Evolutionary conservation across 495 filamentous ascomycete genomes (phyloP).

Genomic region (Darksidea phi): DNA sequence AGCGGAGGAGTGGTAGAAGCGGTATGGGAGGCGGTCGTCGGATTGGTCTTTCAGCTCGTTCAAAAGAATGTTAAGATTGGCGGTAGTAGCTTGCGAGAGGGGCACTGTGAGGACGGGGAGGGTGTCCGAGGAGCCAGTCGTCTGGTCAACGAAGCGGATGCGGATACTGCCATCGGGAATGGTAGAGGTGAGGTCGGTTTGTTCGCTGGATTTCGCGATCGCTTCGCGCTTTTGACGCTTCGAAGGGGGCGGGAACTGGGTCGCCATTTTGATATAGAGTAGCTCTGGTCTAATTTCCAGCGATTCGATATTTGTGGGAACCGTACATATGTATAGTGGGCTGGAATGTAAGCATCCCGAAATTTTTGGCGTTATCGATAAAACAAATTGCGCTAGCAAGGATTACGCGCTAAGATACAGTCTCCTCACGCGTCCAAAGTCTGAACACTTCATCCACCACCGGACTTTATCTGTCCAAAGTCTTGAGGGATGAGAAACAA

Average conservation of each 20-base stretch:
- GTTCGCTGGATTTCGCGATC: slow-evolving; percentile 67
- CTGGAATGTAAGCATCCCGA: neutral
- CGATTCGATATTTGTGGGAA: too few species aligned
- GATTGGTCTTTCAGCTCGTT: slow-evolving; percentile 80
- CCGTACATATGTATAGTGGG: too few species aligned
- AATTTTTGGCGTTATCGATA: slow-evolving; percentile 31
- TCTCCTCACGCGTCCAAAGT: neutral
- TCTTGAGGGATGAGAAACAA: neutral
- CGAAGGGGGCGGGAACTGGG: slow-evolving; percentile 80
- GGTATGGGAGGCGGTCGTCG: slow-evolving; percentile 81
- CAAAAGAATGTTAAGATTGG: slow-evolving; percentile 86
- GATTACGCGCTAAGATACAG: neutral
- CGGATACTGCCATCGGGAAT: slow-evolving; percentile 72
- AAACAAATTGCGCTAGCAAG: slow-evolving; percentile 10
- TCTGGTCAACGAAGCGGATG: slow-evolving; percentile 83
- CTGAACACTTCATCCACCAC: neutral
- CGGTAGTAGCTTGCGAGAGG: slow-evolving; percentile 79
- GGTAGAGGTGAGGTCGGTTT: slow-evolving; percentile 68
- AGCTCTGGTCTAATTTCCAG: too few species aligned
- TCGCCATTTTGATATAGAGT: slow-evolving; percentile 65
- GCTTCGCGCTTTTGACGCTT: slow-evolving; percentile 82
- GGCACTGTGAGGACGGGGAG: slow-evolving; percentile 71
- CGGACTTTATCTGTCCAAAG: neutral
- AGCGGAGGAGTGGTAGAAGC: slow-evolving; percentile 57
- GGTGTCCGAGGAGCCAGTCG: slow-evolving; percentile 64